Conservation (phyloP, 2,329 filamentous ascomycete genomes). For the Sarocladium strictum region DNA sequence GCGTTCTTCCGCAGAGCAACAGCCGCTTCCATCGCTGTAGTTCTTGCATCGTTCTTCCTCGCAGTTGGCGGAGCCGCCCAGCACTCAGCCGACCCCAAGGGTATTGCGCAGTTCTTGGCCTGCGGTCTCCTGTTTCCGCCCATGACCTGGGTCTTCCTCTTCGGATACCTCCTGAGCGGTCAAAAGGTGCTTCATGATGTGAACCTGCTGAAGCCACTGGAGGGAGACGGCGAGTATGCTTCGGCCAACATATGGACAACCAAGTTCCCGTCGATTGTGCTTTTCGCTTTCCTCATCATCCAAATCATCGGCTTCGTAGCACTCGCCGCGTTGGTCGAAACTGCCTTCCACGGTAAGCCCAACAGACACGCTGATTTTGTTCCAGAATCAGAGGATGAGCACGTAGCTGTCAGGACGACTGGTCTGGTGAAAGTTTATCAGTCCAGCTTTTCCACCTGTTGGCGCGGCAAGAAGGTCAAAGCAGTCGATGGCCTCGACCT, state of each 20-base stretch:
- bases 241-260: background rate
- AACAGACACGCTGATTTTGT: slow-evolving; percentile 9
- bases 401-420: slow-evolving; percentile 14
- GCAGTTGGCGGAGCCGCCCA: slow-evolving; percentile 14
- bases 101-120: background rate
- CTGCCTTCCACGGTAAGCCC: slow-evolving; percentile 25
- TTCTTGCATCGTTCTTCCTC: slow-evolving; percentile 65
- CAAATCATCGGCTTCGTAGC: slow-evolving; percentile 27
- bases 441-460: slow-evolving; percentile 56
- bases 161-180: background rate
- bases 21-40: slow-evolving; percentile 72
- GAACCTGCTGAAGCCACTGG: background rate
- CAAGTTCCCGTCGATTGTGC: slow-evolving; percentile 11
- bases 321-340: slow-evolving; percentile 26
- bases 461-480: slow-evolving; percentile 54
- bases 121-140: background rate
- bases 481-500: slow-evolving; percentile 67
- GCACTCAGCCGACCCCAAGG: background rate
- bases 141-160: background rate
- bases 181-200: background rate
- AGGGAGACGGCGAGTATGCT: background rate
- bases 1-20: slow-evolving; percentile 73
- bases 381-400: slow-evolving; percentile 12
- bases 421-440: slow-evolving; percentile 55
- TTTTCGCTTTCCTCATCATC: slow-evolving; percentile 26